Base-by-base conservation (phyloP, 2,329 filamentous ascomycete genomes). In the Plectosphaerella sp. region DNA sequence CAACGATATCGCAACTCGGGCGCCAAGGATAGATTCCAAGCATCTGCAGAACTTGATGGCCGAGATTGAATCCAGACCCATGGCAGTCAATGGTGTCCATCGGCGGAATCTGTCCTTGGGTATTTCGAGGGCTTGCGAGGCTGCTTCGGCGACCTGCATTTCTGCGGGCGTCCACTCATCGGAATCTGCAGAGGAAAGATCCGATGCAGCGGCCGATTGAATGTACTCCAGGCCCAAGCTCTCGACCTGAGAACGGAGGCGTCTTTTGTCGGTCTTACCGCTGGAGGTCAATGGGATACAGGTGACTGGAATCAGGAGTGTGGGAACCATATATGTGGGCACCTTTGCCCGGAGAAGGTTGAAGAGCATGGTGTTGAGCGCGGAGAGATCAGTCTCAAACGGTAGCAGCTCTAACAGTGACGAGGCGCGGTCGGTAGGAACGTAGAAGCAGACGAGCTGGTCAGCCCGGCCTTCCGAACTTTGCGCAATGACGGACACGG, bases 11-110 rank as follows among this genome's bases (percentile, higher is more conserved):
- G 87, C 74, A 3, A 91, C 63, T 22, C 78, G 72, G 6, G 61
- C 68, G 1, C 72, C 63, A 1, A 81, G 67, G 0, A 62, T 56
- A 2, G 69, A 59, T 49, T 77, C 75, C 0, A 96, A 64, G 15
- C 67, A 62, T 50, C 77, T 82, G 1, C 87, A 80, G 9, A 95
- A 68, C 1, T 79, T 72, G 56, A 96, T 95, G 0, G 89, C 89
- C 8, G 86, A 88, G 24, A 96, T 83, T 0, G 91, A 96, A 64
- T 96, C 91, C 6, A 97, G 67, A 0, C 92, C 92, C 3, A 96
- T 67, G n/a, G 79, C 82, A 51, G 87, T 84, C 54, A 96, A 87
- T 0, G 91, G 90, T 0, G 84, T 86, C 70, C 84, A 85, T 33
- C 80, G 79, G 10, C 68, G 71, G 37, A 96, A 74, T 0, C 73